Evolutionary conservation across 2,329 filamentous ascomycete species (phyloP), one percentile per base, ranked within the genome.

Genomic region (Aspergillus sp.): DNA sequence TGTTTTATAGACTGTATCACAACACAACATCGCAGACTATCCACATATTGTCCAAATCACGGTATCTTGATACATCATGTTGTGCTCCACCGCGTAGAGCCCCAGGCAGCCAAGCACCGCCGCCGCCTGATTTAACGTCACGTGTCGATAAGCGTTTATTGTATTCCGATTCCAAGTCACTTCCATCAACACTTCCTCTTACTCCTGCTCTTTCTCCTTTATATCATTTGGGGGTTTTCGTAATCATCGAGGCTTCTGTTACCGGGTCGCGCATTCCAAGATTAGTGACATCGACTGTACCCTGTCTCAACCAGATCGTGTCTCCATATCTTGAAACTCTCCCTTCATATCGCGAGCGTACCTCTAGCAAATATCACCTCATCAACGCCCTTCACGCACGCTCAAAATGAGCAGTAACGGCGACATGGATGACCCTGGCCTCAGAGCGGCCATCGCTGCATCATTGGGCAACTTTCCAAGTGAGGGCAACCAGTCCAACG

Each of bases 381-480:
- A 30, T 30, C 26, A 11, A 30, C 22, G 22, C 22, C 22, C 33
- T 35, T n/a, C 35, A 8, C 35, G 7, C 14, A n/a, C 11, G 16
- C 16, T 38, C 35, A 38, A 38, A 14, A 58, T 58, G 55, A 42
- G 41, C 40, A 42, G 16, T 4, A 26, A 55, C 16, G 53, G 56
- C 20, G 48, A 52, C 10, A 19, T 36, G 10, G 33, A 53, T 20
- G 60, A 64, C 44, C 43, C 54, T 13, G 57, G 51, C 8, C 47
- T 58, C 26, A 50, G 52, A 55, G 54, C 50, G 41, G 58, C 58
- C 35, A 60, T 58, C 26, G 56, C 56, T 35, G 58, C 58, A 13
- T 69, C 67, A 8, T 48, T 65, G 4, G 36, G 32, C 20, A 58
- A 65, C n/a, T 32, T 45, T 26, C 22, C 52, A 19, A 17, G 26